Base-by-base conservation (phyloP, 73 alveolate species). In the Paramecium pentaurelia region DNA sequence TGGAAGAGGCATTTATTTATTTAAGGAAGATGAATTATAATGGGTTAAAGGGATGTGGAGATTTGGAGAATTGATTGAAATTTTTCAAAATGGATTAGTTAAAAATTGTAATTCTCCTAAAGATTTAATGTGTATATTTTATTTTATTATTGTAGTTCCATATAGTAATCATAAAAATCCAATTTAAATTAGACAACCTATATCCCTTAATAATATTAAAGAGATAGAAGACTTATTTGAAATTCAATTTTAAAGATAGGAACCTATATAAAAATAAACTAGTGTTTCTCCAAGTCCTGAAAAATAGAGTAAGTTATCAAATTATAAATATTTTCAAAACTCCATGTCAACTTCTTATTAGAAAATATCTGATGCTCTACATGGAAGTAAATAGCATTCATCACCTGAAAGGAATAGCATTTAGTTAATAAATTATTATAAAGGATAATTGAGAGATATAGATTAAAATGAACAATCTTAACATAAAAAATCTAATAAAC, bases 41-140 rank as follows among this genome's bases (percentile, higher is more conserved):
- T 80, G 91, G 91, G 28, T 10, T 8, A 80, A 49, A 47, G 91
- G 91, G 20, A 4, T 80, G 44, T 80, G 91, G 91, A 40, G 91
- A 80, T 80, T 42, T 47, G 91, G 91, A 40, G 71, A 80, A 44
- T 80, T 80, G 27, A 42, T 45, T 18, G 91, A 80, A 80, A 80
- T 80, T 11, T 32, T 8, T 14, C 34, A 42, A 22, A 42, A 20
- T 45, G 91, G 91, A 44, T 47, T 80, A 44, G 91, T 80, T 4
- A 80, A 36, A 12, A 25, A 80, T 12, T 42, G 71, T 16, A 4
- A 16, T 2, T 18, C 47, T 20, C 91, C 91, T 0, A 80, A 80
- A 80, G 91, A 80, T 47, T 27, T 80, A 10, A 44, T 80, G 75
- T 80, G 91, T 80, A 80, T 25, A 54, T 54, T 22, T 54, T 18